Conservation (phyloP, 306 rosid genomes). For the Abrus precatorius region DNA sequence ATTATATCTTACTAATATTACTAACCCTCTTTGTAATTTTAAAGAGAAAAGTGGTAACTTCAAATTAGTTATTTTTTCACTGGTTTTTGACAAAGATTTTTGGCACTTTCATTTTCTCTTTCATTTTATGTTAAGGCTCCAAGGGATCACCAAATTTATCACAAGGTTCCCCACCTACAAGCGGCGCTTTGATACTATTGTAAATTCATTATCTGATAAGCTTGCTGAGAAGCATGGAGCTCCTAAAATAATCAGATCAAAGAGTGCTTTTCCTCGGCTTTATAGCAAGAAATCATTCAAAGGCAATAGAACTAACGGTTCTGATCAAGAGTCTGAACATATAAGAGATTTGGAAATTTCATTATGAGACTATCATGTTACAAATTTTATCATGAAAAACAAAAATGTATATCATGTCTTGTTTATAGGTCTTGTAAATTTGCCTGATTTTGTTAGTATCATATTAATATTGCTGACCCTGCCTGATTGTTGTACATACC, state of each 20-base stretch:
- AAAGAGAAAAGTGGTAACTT: too few relatives aligned
- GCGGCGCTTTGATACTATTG: conserved; percentile 74
- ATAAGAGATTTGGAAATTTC: conserved; percentile 60
- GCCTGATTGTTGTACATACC: neutral
- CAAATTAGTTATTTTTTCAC: neutral
- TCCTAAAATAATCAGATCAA: conserved; percentile 65
- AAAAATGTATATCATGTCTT: neutral
- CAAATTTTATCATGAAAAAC: neutral
- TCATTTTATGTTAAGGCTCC: conserved; percentile 62
- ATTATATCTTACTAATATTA: too few relatives aligned
- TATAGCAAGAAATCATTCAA: conserved; percentile 66
- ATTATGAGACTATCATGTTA: conserved; percentile 31
- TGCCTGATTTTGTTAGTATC: neutral
- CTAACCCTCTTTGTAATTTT: too few relatives aligned
- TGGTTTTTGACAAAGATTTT: neutral
- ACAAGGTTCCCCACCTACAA: conserved; percentile 83
- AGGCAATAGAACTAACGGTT: conserved; percentile 54
- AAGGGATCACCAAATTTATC: conserved; percentile 86
- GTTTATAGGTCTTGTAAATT: neutral
- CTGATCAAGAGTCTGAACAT: conserved; percentile 59
- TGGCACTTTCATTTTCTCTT: neutral
- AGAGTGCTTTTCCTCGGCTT: conserved; percentile 77
- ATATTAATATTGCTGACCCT: neutral
- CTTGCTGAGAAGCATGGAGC: conserved; percentile 66
- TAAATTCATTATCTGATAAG: conserved; percentile 61